A percentile compares a stretch with the other conserved stretches of the same genome.
phyloP scores from a whole-genome alignment of 495 filamentous ascomycete species.

The Neurospora sp. region DNA sequence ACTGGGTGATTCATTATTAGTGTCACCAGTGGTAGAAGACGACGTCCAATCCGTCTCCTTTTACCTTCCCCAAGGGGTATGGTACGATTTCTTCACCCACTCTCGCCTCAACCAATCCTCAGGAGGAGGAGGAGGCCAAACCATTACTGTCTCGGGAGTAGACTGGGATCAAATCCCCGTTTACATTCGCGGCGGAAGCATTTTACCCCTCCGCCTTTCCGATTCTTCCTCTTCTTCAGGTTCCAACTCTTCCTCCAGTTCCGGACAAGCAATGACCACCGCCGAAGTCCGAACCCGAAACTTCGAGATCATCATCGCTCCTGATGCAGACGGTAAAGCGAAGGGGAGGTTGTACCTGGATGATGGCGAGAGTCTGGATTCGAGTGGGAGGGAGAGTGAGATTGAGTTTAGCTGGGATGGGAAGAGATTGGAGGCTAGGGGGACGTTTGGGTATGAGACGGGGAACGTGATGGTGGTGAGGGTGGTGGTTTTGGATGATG shows the following conservation, averaged over 20 bases:
- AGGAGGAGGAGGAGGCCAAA: slow-evolving; percentile 20
- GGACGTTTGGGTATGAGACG: slow-evolving; percentile 42
- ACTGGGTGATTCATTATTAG: slow-evolving; percentile 56
- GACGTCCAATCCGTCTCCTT: slow-evolving; percentile 50
- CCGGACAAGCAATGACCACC: slow-evolving; percentile 54
- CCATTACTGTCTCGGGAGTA: slow-evolving; percentile 40
- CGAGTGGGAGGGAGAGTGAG: slow-evolving; percentile 24
- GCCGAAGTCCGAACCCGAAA: slow-evolving; percentile 49
- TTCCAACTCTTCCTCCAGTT: background rate
- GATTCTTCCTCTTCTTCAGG: background rate
- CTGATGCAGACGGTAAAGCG: slow-evolving; percentile 30
- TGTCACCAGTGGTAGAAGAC: slow-evolving; percentile 59
- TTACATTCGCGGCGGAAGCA: slow-evolving; percentile 57
- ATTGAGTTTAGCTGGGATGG: slow-evolving; percentile 44
- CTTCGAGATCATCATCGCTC: slow-evolving; percentile 64
- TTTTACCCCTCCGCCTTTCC: slow-evolving; percentile 46
- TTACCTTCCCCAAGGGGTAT: slow-evolving; percentile 57
- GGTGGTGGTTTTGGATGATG: slow-evolving; percentile 43
- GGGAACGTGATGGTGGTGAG: slow-evolving; percentile 38
- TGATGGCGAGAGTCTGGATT: slow-evolving; percentile 42
- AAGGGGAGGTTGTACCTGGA: slow-evolving; percentile 46
- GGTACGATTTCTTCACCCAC: slow-evolving; percentile 69
- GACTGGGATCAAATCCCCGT: slow-evolving; percentile 59
- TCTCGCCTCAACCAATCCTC: slow-evolving; percentile 39
- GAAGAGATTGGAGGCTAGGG: slow-evolving; percentile 34